Conservation (phyloP, 2,329 filamentous ascomycete genomes). For the Stachybotrys echinatus region DNA sequence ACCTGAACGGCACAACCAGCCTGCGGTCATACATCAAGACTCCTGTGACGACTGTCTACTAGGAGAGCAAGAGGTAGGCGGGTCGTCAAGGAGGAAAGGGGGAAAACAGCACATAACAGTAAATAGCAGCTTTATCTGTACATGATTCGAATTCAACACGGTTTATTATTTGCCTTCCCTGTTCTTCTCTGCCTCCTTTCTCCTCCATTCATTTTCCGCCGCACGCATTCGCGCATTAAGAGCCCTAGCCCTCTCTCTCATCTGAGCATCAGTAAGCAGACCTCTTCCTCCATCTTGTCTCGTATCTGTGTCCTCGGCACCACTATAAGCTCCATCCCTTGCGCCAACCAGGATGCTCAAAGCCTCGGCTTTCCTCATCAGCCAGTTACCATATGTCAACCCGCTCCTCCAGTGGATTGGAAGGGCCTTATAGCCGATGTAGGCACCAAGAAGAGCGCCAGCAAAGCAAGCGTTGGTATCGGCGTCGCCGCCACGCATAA, state of each 20-base stretch:
- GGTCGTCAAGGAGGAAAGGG: too few species aligned
- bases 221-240: constrained; percentile 26
- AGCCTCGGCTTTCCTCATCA: constrained; percentile 36
- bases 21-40: not conserved
- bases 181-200: constrained; percentile 10
- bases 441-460: constrained; percentile 42
- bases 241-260: constrained; percentile 26
- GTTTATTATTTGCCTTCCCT: not conserved
- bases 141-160: not conserved
- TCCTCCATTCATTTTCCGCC: constrained; percentile 14
- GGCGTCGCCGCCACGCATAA: constrained; percentile 47
- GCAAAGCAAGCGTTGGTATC: constrained; percentile 51
- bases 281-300: constrained; percentile 35
- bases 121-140: too few species aligned
- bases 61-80: not conserved
- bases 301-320: constrained; percentile 32
- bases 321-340: constrained; percentile 23
- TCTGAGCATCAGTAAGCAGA: constrained; percentile 29
- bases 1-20: not conserved
- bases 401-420: constrained; percentile 45
- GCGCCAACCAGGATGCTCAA: constrained; percentile 33
- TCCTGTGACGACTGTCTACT: not conserved
- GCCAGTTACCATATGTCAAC: constrained; percentile 37
- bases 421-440: constrained; percentile 39
- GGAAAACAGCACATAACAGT: too few species aligned